Evolutionary conservation across 2,329 filamentous ascomycete genomes (phyloP), one percentile per base, ranked within the genome.

Genomic region (Nemania sp.): DNA sequence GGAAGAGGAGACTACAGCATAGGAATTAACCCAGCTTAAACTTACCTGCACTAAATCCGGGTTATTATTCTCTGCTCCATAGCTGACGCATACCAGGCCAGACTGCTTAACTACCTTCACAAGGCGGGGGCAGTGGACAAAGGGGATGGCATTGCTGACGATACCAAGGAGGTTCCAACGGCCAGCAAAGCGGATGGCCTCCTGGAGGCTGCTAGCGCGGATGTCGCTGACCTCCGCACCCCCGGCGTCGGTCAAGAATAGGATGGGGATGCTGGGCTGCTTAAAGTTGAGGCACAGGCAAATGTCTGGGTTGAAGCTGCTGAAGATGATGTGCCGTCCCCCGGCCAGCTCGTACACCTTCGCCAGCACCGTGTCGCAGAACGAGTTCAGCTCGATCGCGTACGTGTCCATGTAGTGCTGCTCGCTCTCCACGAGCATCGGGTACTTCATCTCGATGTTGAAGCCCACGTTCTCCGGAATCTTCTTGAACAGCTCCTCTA

Each of bases 401-500:
- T 97, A 97, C 2, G 93, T 92, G 78, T 98, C 95, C 94, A 98
- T 98, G 74, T 97, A 93, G 73, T 98, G 92, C 79, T 97, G 93
- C 79, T 98, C 93, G 66, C 90, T 93, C 84, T 99, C 97, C 78
- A 95, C 92, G 49, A 99, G 88, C 94, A 98, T 98, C 5, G 96
- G 96, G 78, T 99, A 99, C 82, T 99, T 98, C 87, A 99, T 92
- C 83, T 99, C 96, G 73, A 99, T 97, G 80, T 99, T 98, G 86
- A 99, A 99, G 15, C 96, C 94, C 24, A 97, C 92, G 15, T 88
- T 86, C 70, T 92, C 87, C 0, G 94, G 93, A 0, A 99, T 83
- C 77, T 94, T 91, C 75, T 88, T 88, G 82, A 99, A 98, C 78
- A 98, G 90, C 70, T 98, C 93, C 79, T 98, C 94, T 4, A 99